These are phyloP conservation scores for Calvatia gigantea DNA, from an alignment of 768 basidiomycete genomes.

Conservation along the genomic window DNA sequence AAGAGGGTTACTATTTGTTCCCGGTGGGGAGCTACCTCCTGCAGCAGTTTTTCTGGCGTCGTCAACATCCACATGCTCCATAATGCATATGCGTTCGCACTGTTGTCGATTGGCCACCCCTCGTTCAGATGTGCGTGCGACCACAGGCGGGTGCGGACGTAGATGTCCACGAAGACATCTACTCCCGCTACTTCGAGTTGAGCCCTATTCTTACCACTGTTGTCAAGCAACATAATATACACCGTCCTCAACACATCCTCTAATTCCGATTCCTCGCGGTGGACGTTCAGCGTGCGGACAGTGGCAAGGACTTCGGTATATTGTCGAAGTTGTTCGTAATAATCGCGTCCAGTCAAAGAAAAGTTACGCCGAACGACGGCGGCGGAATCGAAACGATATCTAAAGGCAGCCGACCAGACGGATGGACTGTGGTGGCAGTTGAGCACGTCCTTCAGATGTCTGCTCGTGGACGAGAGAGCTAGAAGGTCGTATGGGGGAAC, in stretches of 20 bases:
- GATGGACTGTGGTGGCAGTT: slow-evolving; percentile 21
- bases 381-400: slow-evolving; percentile 49
- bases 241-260: slow-evolving; percentile 20
- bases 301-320: slow-evolving; percentile 37
- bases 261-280: slow-evolving; percentile 26
- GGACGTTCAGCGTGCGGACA: slow-evolving; percentile 23
- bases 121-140: slow-evolving; percentile 26
- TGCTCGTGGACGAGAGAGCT: slow-evolving; percentile 46
- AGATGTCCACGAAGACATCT: slow-evolving; percentile 39
- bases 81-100: slow-evolving; percentile 47
- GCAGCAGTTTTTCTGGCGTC: slow-evolving; percentile 21
- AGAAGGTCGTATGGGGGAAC: slow-evolving; percentile 46
- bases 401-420: slow-evolving; percentile 55
- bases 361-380: slow-evolving; percentile 52
- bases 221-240: slow-evolving; percentile 59
- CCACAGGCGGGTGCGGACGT: slow-evolving; percentile 45
- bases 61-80: slow-evolving; percentile 66
- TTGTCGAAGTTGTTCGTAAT: slow-evolving; percentile 30
- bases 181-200: slow-evolving; percentile 55
- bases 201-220: slow-evolving; percentile 61
- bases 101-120: slow-evolving; percentile 58
- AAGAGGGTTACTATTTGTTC: slow-evolving; percentile 25
- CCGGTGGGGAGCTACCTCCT: slow-evolving; percentile 22
- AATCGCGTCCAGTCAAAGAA: slow-evolving; percentile 26
- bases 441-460: slow-evolving; percentile 34